Percentiles rank a stretch among this genome's conserved stretches.
phyloP scores from a whole-genome alignment of 495 filamentous ascomycete species.

The Neurospora sp. region DNA sequence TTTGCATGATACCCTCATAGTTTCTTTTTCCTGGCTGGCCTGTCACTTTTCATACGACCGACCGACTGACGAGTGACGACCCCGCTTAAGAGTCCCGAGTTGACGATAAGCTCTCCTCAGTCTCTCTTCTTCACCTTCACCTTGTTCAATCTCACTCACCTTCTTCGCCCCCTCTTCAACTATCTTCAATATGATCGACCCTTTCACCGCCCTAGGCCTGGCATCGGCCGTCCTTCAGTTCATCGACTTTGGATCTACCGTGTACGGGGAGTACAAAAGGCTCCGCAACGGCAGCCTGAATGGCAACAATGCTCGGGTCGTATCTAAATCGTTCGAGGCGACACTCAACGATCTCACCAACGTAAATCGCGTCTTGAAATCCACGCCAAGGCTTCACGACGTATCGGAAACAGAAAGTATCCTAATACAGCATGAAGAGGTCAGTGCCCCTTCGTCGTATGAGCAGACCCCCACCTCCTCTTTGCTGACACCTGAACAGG shows the following conservation, averaged over 20 bases:
- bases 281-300: background rate
- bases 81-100: background rate
- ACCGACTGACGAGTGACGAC: background rate
- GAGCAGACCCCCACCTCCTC: background rate
- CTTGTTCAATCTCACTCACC: background rate
- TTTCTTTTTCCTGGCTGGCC: background rate
- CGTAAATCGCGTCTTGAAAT: background rate
- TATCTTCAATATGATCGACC: conserved; percentile 1
- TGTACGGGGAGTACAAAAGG: background rate
- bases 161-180: background rate
- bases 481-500: background rate
- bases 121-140: background rate
- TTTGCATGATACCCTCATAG: background rate
- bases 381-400: background rate
- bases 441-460: background rate
- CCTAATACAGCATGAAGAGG: background rate
- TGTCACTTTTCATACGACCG: background rate
- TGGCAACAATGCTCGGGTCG: background rate
- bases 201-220: conserved; percentile 5
- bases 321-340: background rate
- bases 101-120: background rate
- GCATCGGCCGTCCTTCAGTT: conserved; percentile 10
- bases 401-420: background rate
- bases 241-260: conserved; percentile 3
- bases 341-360: background rate